Evolutionary conservation across 495 filamentous ascomycete species (phyloP), one percentile per base, ranked within the genome.

Genomic region (Xylaria longipes): DNA sequence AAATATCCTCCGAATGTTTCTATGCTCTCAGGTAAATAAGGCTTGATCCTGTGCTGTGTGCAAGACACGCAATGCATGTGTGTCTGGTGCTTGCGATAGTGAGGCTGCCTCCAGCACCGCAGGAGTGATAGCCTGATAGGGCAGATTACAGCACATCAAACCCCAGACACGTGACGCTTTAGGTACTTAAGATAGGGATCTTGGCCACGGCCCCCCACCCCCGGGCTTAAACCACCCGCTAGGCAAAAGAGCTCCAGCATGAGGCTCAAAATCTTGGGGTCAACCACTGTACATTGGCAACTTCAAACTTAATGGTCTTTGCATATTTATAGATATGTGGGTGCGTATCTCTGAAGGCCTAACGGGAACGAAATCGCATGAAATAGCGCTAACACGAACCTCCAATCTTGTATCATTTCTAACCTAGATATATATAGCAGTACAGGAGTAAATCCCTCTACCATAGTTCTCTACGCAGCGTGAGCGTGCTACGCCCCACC

Each of bases 221-320:
- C 39, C 61, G 22, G 61, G 1, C 39, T 14, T 1, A 64, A 43
- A 46, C 61, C 5, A 12, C 39, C 61, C 37, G 17, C 56, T 60
- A 35, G 17, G 2, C 27, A 68, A 27, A 58, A 20, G 11, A 43
- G 22, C 54, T 41, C 54, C 37, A 68, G 37, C 9, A 35, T 62
- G 67, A 69, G 67, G 67, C 67, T 61, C 56, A 61, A 69, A 62
- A 67, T 27, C 17, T 54, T 56, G 65, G 33, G 65, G 33, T 27
- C 8, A 35, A 50, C 29, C 39, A 27, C 63, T 17, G 61, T 31
- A 7, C 41, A 15, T 11, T 46, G 41, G 29, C 33, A 48, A 29
- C 11, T 31, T 46, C 29, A 31, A 4, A 25, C 20, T 29, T 17
- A n/a, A 65, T 29, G 41, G 35, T 43, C n/a, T 46, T 15, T 62